A percentile compares a stretch with the other conserved stretches of the same genome.
These are phyloP conservation scores for Persicaria tinctoria DNA, from an alignment of 148 eudicot species.

Conservation along the genomic window DNA sequence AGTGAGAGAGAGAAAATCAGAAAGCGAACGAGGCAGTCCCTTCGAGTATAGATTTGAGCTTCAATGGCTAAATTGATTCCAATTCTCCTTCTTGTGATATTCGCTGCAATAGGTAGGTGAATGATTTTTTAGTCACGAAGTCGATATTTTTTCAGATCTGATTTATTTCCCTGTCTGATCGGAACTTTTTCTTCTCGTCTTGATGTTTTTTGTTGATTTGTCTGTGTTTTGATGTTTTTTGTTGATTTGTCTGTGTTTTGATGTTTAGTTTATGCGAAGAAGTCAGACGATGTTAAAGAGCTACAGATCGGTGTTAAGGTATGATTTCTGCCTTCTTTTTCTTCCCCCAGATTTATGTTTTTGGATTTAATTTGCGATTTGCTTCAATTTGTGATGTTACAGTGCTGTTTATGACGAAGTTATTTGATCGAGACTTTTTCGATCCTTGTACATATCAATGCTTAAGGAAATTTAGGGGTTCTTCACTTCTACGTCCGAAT, in stretches of 20 bases:
- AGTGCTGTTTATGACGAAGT: background rate
- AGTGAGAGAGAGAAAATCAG: background rate
- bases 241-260: background rate
- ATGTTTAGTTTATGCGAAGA: constrained; percentile 53
- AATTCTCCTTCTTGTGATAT: constrained; percentile 23
- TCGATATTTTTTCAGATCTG: background rate
- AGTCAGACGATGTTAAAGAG: constrained; percentile 66
- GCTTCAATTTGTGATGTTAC: background rate
- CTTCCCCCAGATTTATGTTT: background rate
- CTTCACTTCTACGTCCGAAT: background rate
- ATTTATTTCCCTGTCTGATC: background rate
- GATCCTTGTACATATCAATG: background rate
- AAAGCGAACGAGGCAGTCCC: background rate
- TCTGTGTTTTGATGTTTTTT: constrained; percentile 6
- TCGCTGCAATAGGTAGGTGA: constrained; percentile 32
- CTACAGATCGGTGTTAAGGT: constrained; percentile 99
- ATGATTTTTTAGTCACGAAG: background rate
- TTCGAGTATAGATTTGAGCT: background rate
- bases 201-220: background rate
- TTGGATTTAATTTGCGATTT: background rate
- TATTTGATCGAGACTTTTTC: background rate
- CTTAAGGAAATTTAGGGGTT: background rate
- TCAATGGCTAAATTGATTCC: constrained; percentile 29
- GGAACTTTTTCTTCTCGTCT: background rate
- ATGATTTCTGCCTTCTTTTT: background rate